Evolutionary conservation across 305 asterid species (phyloP).

Genomic region (Fraxinus greggii): DNA sequence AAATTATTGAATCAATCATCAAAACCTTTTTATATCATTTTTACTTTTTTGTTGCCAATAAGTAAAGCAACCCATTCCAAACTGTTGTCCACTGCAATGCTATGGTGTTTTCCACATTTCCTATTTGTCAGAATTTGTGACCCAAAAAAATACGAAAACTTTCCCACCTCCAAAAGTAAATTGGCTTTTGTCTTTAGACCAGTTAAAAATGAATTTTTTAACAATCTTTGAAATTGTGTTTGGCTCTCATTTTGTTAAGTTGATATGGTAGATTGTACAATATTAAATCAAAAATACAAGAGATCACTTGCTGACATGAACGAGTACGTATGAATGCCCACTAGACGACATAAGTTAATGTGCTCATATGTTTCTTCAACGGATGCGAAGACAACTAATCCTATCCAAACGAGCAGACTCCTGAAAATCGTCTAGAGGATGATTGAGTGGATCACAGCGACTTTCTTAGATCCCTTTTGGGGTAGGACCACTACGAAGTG

Average conservation of each 20-base stretch:
- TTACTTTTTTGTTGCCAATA: slow-evolving; percentile 27
- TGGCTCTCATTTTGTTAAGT: background rate
- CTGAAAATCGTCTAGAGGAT: background rate
- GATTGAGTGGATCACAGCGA: background rate
- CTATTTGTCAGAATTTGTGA: slow-evolving; percentile 38
- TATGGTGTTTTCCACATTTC: slow-evolving; percentile 30
- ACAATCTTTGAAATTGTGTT: background rate
- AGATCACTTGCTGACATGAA: background rate
- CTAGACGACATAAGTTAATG: background rate
- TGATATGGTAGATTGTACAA: background rate
- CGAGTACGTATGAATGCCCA: background rate
- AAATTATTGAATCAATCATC: slow-evolving; percentile 29
- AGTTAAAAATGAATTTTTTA: slow-evolving; percentile 12
- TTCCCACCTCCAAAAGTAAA: slow-evolving; percentile 36
- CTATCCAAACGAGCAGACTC: background rate
- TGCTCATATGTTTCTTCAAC: background rate
- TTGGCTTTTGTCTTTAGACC: slow-evolving; percentile 31
- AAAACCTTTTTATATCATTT: slow-evolving; percentile 28
- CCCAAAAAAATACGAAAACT: slow-evolving; percentile 40
- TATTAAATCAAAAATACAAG: background rate
- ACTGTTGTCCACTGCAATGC: slow-evolving; percentile 29
- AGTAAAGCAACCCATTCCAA: slow-evolving; percentile 32
- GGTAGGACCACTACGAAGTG: background rate
- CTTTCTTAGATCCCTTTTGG: background rate
- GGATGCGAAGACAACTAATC: background rate